Base-by-base conservation (phyloP, 371 early-diverging fungal species). In the Haplosporangium sp. region DNA sequence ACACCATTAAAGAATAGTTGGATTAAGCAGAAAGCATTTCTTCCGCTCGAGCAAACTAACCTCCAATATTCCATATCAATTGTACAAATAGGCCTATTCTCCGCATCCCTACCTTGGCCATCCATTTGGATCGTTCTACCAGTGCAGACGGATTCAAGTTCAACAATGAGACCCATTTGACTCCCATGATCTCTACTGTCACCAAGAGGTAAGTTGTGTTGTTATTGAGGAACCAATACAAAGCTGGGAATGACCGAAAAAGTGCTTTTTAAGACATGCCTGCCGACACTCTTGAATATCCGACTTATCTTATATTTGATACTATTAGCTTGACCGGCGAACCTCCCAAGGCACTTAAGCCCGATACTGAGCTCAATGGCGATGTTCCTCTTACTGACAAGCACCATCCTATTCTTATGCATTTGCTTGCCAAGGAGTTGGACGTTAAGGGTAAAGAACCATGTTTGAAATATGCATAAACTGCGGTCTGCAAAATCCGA, bases 81-180 rank as follows among this genome's bases (percentile, higher is more conserved):
- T 20, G 37, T 16, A 36, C 9, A 7, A 18, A 36, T 8, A 64
- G 90, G 59, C 95, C 99, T 10, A 93, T 98, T 61, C 83, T 98
- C 70, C 89, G 96, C 64, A 92, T 99, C 63, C 99, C 99, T 40
- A 97, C 94, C n/a, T 84, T 99, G 43, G 98, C 99, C 52, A 97
- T 98, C 80, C 99, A 99, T 82, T 84, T 99, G 71, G 97, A 98
- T 70, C 90, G 96, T 60, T 75, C 84, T 41, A 91, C 93, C 55
- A 89, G 87, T 80, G 86, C 88, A 4, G 92, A 93, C 1, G 89
- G 83, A 56, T 96, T 98, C 86, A 91, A 91, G 66, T 98, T 95
- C 84, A 98, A 98, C 89, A 96, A 94, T 55, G 99, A 99, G 82
- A 87, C 82, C 11, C 98, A 98, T 64, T 82, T 99, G 61, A 90